Conservation (phyloP, 1,284 basidiomycete genomes). For the Pseudozyma tsukubaensis region DNA sequence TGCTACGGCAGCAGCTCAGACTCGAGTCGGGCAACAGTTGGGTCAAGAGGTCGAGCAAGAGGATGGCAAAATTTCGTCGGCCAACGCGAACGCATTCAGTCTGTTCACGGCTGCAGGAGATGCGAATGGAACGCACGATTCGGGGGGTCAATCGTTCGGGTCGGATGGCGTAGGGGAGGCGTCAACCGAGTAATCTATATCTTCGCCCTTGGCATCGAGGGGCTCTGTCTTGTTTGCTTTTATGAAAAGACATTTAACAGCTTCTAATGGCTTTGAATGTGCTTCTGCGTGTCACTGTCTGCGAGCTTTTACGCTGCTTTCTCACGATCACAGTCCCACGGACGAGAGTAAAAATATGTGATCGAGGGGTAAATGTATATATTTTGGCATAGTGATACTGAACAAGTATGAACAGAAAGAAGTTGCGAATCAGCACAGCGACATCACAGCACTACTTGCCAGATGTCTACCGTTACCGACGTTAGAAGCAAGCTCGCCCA, state of each 20-base stretch:
- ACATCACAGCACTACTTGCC: neutral
- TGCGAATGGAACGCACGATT: neutral
- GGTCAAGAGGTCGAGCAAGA: neutral
- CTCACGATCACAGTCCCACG: neutral
- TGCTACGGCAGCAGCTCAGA: no score
- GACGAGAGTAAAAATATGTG: neutral
- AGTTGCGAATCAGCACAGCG: neutral
- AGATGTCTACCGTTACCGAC: neutral
- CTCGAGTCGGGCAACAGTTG: neutral
- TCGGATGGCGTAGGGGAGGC: no score
- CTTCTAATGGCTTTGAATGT: no score
- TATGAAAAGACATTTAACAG: no score
- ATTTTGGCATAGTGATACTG: neutral
- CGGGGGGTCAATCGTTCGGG: no score
- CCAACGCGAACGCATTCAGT: slow-evolving; percentile 4
- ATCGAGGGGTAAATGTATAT: neutral
- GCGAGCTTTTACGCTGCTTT: no score
- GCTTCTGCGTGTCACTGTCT: no score
- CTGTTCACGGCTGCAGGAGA: slow-evolving; percentile 19
- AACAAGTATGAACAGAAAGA: neutral
- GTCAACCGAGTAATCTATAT: no score
- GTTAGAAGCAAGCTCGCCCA: no score
- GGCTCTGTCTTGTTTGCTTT: no score
- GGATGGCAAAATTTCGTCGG: slow-evolving; percentile 13
- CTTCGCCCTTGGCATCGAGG: no score